Percentiles rank a stretch among this genome's conserved stretches.
These are phyloP conservation scores for Davidsoniella neocaledoniae DNA, from an alignment of 2,329 filamentous ascomycete genomes.

Conservation along the genomic window DNA sequence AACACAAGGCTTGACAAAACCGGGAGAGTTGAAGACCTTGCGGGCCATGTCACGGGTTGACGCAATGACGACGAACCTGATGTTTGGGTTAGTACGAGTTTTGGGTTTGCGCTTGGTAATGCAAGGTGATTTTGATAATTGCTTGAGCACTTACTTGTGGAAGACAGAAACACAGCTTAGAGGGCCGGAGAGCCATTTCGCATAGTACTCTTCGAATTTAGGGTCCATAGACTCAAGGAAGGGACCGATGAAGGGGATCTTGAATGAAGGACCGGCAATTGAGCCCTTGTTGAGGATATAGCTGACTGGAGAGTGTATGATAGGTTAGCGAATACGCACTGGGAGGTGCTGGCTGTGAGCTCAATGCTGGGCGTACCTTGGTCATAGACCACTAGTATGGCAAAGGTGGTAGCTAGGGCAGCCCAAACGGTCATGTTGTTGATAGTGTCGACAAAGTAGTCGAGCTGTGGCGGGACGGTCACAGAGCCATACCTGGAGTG, in stretches of 20 bases:
- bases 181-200: conserved; percentile 80
- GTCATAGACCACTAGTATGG: conserved; percentile 65
- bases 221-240: conserved; percentile 87
- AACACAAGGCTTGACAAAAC: conserved; percentile 87
- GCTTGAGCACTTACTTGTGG: conserved; percentile 59
- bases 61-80: conserved; percentile 88
- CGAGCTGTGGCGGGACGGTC: conserved; percentile 37
- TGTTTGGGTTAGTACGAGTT: neutral
- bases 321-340: neutral
- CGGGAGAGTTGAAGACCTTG: conserved; percentile 90
- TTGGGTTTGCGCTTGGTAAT: too few relatives aligned
- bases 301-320: conserved; percentile 36
- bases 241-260: conserved; percentile 81
- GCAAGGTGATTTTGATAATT: too few relatives aligned
- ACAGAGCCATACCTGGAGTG: conserved; percentile 35
- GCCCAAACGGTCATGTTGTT: conserved; percentile 27
- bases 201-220: conserved; percentile 78
- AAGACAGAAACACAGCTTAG: conserved; percentile 97
- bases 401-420: conserved; percentile 46
- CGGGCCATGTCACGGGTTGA: conserved; percentile 88
- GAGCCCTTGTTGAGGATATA: conserved; percentile 61
- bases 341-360: neutral
- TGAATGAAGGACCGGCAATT: conserved; percentile 58
- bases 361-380: conserved; percentile 48
- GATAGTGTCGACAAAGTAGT: conserved; percentile 35